These are phyloP conservation scores for Heteromeles arbutifolia DNA, from an alignment of 306 rosid genomes.

Conservation along the genomic window DNA sequence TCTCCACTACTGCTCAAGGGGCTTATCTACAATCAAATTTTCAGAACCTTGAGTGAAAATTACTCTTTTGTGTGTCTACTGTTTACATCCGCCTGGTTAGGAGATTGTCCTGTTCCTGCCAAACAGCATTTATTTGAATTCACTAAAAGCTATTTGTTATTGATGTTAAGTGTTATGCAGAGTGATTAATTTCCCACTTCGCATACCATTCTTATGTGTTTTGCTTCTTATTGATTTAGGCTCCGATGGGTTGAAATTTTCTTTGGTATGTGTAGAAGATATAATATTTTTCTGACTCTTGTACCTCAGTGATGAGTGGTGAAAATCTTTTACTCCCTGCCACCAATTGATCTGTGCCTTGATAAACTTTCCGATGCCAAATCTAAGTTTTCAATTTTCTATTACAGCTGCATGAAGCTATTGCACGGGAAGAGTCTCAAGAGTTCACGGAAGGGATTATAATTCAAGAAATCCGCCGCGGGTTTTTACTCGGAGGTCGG, in stretches of 20 bases:
- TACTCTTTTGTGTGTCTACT: background rate
- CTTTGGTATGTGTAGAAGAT: background rate
- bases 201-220: background rate
- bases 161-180: background rate
- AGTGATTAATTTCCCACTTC: background rate
- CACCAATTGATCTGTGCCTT: background rate
- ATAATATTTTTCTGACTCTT: background rate
- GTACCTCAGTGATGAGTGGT: background rate
- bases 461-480: constrained; percentile 66
- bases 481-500: constrained; percentile 60
- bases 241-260: background rate
- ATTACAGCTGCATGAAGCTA: constrained; percentile 70
- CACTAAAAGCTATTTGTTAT: background rate
- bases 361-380: background rate
- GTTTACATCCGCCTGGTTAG: background rate
- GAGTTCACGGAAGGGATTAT: constrained; percentile 75
- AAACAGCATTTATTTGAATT: background rate
- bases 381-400: constrained; percentile 8
- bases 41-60: background rate
- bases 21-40: background rate
- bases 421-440: constrained; percentile 73
- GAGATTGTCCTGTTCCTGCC: background rate
- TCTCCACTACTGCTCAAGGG: background rate
- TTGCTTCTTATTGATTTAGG: background rate
- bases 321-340: background rate